Evolutionary conservation across 1,139 yeast genomes (phyloP).

Genomic region (Suhomyces ambrosiae): DNA sequence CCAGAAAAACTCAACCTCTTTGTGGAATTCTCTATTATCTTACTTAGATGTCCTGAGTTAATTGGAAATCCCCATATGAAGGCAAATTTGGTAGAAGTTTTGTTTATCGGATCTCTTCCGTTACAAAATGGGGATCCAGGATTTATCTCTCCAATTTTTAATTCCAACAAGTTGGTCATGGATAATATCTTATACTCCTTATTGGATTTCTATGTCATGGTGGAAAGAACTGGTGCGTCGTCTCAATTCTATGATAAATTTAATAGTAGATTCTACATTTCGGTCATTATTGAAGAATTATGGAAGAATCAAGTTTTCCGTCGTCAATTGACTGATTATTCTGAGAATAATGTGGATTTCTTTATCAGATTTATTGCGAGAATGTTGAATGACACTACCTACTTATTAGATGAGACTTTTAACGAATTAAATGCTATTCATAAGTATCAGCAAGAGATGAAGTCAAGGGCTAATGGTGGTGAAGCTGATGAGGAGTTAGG

Average conservation of each 20-base stretch:
- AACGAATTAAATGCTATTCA: conserved; percentile 79
- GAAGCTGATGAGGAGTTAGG: conserved; percentile 52
- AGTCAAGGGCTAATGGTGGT: conserved; percentile 41
- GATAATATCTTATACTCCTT: conserved; percentile 77
- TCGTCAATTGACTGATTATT: conserved; percentile 66
- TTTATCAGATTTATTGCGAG: conserved; percentile 91
- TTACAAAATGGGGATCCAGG: conserved; percentile 64
- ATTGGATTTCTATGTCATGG: conserved; percentile 88
- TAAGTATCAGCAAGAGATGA: conserved; percentile 62
- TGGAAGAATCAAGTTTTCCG: conserved; percentile 78
- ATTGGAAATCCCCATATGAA: conserved; percentile 93
- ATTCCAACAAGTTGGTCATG: conserved; percentile 60
- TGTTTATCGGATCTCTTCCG: conserved; percentile 75
- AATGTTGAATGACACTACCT: conserved; percentile 92
- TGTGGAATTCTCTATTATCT: conserved; percentile 70
- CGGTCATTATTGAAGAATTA: conserved; percentile 77
- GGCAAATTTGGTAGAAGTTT: conserved; percentile 75
- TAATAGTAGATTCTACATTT: conserved; percentile 83
- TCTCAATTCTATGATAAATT: conserved; percentile 96
- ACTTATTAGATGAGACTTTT: conserved; percentile 85
- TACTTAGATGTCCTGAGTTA: conserved; percentile 82
- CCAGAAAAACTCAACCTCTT: conserved; percentile 55
- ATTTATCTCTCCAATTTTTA: conserved; percentile 67
- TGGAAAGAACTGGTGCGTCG: conserved; percentile 93
- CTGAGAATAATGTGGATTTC: conserved; percentile 69